A percentile compares a stretch with the other conserved stretches of the same genome.
These are phyloP conservation scores for Eimeria falciformis DNA, from an alignment of 169 alveolate species.

Conservation along the genomic window DNA sequence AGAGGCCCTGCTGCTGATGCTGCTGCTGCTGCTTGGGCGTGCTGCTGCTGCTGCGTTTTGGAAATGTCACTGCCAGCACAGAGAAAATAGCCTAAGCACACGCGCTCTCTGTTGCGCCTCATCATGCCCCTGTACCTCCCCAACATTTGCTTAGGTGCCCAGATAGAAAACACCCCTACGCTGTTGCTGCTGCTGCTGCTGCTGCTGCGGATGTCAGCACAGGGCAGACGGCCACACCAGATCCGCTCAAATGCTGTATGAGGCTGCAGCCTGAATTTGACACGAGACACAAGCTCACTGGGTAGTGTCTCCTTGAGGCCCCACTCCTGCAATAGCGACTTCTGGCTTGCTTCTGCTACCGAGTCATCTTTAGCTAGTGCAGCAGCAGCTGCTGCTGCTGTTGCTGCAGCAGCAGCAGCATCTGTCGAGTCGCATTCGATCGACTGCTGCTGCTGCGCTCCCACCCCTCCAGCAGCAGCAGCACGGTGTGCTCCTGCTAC, in stretches of 20 bases:
- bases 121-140: constrained; percentile 55
- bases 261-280: constrained; percentile 64
- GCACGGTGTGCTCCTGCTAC: neutral
- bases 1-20: neutral
- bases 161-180: constrained; percentile 36
- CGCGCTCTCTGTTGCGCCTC: constrained; percentile 69
- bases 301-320: constrained; percentile 36
- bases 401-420: neutral
- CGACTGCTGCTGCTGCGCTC: neutral
- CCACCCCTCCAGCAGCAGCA: neutral
- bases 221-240: constrained; percentile 64
- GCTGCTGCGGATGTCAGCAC: neutral
- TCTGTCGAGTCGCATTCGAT: constrained; percentile 2
- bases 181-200: constrained; percentile 51
- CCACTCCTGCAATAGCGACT: constrained; percentile 54
- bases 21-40: constrained; percentile 12
- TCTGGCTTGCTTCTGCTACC: constrained; percentile 13
- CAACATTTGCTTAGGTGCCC: constrained; percentile 68
- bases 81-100: constrained; percentile 17
- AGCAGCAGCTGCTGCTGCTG: constrained; percentile 28
- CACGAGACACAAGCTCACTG: neutral
- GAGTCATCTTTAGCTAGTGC: constrained; percentile 20
- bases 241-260: constrained; percentile 60
- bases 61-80: constrained; percentile 32
- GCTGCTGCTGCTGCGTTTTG: constrained; percentile 40